Conservation (phyloP, 2,329 filamentous ascomycete species). For the Sclerotinia trifoliorum region DNA sequence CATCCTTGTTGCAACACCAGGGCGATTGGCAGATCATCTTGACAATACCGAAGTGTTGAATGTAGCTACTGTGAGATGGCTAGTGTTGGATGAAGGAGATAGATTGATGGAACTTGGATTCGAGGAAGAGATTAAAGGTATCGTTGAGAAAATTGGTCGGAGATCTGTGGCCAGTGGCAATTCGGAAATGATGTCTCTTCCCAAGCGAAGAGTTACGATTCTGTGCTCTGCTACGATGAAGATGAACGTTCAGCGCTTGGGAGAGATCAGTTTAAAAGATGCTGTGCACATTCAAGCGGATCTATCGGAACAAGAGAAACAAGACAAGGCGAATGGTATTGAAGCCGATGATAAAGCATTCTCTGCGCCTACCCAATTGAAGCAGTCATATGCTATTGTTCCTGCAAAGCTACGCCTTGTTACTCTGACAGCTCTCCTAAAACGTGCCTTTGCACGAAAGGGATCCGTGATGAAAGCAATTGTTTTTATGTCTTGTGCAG, state of each 20-base stretch:
- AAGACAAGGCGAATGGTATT: conserved; percentile 48
- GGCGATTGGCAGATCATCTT: conserved; percentile 85
- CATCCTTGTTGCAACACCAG: conserved; percentile 92
- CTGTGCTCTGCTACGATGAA: conserved; percentile 98
- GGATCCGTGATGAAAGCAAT: conserved; percentile 96
- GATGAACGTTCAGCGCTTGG: conserved; percentile 90
- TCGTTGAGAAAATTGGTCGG: conserved; percentile 75
- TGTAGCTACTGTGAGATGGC: conserved; percentile 85
- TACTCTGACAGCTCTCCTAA: conserved; percentile 78
- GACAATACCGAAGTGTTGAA: conserved; percentile 88
- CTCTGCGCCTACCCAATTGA: conserved; percentile 85
- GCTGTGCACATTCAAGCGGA: conserved; percentile 81
- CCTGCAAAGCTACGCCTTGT: conserved; percentile 90
- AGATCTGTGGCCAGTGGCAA: conserved; percentile 61
- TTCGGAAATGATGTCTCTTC: conserved; percentile 59
- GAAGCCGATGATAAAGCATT: conserved; percentile 55
- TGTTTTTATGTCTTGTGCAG: conserved; percentile 93
- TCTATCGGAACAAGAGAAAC: conserved; percentile 49
- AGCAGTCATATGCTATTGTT: conserved; percentile 84
- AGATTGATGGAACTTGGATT: conserved; percentile 98
- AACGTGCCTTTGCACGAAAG: conserved; percentile 81
- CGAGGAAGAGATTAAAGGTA: conserved; percentile 86
- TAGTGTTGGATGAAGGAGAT: conserved; percentile 94
- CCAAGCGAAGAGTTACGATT: conserved; percentile 76
- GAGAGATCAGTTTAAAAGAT: conserved; percentile 92